phyloP scores from a whole-genome alignment of 805 yeast genomes.

The Starmerella sp. region DNA sequence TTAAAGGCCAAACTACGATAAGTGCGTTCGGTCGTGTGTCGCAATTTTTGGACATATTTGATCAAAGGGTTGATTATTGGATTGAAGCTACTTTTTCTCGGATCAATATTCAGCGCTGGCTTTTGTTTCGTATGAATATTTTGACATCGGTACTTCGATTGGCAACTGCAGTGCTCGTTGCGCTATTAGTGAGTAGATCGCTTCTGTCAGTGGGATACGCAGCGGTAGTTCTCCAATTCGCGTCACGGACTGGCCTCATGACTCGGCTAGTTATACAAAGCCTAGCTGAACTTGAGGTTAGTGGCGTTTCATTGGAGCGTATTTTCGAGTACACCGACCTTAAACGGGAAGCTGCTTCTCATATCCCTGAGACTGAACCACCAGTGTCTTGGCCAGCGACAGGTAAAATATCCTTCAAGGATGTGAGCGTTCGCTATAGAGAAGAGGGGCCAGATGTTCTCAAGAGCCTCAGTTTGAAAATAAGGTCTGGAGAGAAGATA shows the following conservation, averaged over 20 bases:
- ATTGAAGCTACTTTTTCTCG: conserved; percentile 50
- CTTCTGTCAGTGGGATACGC: conserved; percentile 70
- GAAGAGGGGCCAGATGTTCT: conserved; percentile 67
- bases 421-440: conserved; percentile 72
- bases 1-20: conserved; percentile 65
- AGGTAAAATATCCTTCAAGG: conserved; percentile 56
- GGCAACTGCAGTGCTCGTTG: conserved; percentile 65
- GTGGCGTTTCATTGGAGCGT: conserved; percentile 77
- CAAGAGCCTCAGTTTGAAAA: conserved; percentile 49
- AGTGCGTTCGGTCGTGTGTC: conserved; percentile 58
- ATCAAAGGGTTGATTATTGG: conserved; percentile 24
- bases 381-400: conserved; percentile 56
- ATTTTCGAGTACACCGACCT: conserved; percentile 72
- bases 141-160: conserved; percentile 73
- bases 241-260: conserved; percentile 73
- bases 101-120: conserved; percentile 80
- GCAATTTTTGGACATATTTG: conserved; percentile 41
- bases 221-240: conserved; percentile 79
- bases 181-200: conserved; percentile 48
- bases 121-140: conserved; percentile 76
- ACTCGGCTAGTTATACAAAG: conserved; percentile 31
- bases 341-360: conserved; percentile 68
- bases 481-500: conserved; percentile 66
- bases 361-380: conserved; percentile 59
- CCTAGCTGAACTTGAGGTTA: conserved; percentile 77